A percentile compares a stretch with the other conserved stretches of the same genome.
Evolutionary conservation across 805 yeast genomes (phyloP).

Genomic region (Sugiyamaella chiloensis): DNA sequence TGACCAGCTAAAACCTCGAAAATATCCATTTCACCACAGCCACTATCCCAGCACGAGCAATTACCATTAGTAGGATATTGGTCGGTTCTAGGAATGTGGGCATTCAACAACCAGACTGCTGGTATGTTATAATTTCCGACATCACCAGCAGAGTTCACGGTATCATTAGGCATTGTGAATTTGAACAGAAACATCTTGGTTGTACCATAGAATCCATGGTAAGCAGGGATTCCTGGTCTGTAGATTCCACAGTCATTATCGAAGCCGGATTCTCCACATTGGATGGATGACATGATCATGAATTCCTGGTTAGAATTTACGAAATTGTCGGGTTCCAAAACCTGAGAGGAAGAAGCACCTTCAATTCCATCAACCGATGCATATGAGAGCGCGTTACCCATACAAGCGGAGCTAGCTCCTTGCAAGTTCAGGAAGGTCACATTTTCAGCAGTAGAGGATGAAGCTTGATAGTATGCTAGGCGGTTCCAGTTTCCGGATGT

Average conservation of each 20-base stretch:
- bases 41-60: conserved; percentile 95
- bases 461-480: conserved; percentile 63
- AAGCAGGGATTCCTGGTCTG: conserved; percentile 84
- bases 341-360: conserved; percentile 66
- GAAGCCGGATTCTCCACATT: conserved; percentile 27
- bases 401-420: conserved; percentile 90
- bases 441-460: conserved; percentile 68
- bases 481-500: conserved; percentile 54
- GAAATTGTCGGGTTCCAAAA: conserved; percentile 64
- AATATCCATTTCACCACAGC: conserved; percentile 97
- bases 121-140: conserved; percentile 85
- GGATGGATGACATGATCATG: conserved; percentile 64
- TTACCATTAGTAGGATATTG: conserved; percentile 74
- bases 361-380: conserved; percentile 72
- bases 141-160: not conserved
- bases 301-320: conserved; percentile 46
- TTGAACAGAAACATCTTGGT: conserved; percentile 87
- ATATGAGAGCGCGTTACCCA: conserved; percentile 89
- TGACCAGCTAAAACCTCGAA: conserved; percentile 51
- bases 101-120: conserved; percentile 93
- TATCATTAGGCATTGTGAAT: conserved; percentile 84
- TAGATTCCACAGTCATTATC: conserved; percentile 73
- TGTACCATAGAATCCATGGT: conserved; percentile 87
- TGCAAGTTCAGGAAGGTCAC: conserved; percentile 76
- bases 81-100: conserved; percentile 91